Percentiles rank a stretch among this genome's conserved stretches.
Evolutionary conservation across 139 green algal species (phyloP).

Genomic region (Coelastrella sp.): DNA sequence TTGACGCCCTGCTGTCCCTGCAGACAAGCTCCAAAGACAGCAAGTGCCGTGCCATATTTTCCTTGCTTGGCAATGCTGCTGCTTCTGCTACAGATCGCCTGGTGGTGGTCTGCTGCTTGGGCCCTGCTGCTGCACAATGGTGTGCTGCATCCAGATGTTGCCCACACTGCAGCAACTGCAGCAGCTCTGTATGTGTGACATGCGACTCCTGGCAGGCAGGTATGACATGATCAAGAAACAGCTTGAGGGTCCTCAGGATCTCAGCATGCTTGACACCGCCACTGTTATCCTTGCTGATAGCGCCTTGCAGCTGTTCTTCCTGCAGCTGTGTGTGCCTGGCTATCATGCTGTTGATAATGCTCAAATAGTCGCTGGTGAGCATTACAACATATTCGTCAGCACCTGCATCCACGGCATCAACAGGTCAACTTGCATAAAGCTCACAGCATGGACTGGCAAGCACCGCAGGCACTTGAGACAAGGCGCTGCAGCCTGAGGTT

Average conservation of each 20-base stretch:
- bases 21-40: slow-evolving; percentile 24
- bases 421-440: background rate
- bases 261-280: background rate
- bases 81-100: background rate
- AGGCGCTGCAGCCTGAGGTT: too few species aligned
- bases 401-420: slow-evolving; percentile 6
- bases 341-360: slow-evolving; percentile 10
- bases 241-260: background rate
- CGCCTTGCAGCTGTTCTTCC: background rate
- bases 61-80: background rate
- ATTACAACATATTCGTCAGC: slow-evolving; percentile 41
- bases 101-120: background rate
- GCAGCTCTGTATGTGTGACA: background rate
- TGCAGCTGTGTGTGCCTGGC: background rate
- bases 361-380: slow-evolving; percentile 21
- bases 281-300: background rate
- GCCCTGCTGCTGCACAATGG: background rate
- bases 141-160: background rate
- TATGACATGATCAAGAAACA: background rate
- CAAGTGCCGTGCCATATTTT: background rate
- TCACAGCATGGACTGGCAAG: too few species aligned
- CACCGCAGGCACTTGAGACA: too few species aligned
- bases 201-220: background rate
- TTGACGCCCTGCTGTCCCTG: background rate
- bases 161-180: slow-evolving; percentile 25